phyloP scores from a whole-genome alignment of 2,329 filamentous ascomycete species.

The Zymoseptoria passerinii region DNA sequence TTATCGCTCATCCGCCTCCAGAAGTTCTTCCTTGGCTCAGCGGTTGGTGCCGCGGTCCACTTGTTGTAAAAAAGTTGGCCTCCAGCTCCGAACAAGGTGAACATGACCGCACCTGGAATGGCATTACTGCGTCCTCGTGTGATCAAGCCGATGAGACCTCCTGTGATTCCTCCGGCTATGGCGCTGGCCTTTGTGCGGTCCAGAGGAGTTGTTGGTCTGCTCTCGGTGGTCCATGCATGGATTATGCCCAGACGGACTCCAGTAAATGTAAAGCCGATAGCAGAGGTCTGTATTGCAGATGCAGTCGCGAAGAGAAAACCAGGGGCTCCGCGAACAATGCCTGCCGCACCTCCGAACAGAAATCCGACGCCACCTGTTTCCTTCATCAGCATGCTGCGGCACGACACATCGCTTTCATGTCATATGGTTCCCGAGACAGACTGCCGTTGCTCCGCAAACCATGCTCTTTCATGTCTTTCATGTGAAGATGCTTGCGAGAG shows the following conservation, averaged over 20 bases:
- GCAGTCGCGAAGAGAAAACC: constrained; percentile 60
- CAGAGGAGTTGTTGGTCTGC: constrained; percentile 15
- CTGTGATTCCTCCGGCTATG: constrained; percentile 61
- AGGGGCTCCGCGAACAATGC: constrained; percentile 55
- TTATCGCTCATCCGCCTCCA: constrained; percentile 49
- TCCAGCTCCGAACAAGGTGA: constrained; percentile 48
- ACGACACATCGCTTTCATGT: not conserved
- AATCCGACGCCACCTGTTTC: constrained; percentile 57
- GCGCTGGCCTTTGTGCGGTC: constrained; percentile 61
- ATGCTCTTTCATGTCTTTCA: not conserved
- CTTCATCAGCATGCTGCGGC: constrained; percentile 5
- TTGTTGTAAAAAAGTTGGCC: constrained; percentile 51
- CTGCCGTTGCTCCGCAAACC: not conserved
- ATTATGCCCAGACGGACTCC: constrained; percentile 45
- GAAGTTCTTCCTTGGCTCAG: constrained; percentile 34
- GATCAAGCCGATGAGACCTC: constrained; percentile 45
- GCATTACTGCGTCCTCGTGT: constrained; percentile 49
- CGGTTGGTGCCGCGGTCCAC: constrained; percentile 34
- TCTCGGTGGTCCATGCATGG: constrained; percentile 22
- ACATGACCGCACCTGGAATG: constrained; percentile 52
- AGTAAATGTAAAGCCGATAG: constrained; percentile 68
- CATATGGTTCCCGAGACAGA: no score
- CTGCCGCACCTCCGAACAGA: constrained; percentile 37
- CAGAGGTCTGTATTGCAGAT: constrained; percentile 73
- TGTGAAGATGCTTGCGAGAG: not conserved